Conservation (phyloP, 306 rosid genomes). For the Rosa multiflora region DNA sequence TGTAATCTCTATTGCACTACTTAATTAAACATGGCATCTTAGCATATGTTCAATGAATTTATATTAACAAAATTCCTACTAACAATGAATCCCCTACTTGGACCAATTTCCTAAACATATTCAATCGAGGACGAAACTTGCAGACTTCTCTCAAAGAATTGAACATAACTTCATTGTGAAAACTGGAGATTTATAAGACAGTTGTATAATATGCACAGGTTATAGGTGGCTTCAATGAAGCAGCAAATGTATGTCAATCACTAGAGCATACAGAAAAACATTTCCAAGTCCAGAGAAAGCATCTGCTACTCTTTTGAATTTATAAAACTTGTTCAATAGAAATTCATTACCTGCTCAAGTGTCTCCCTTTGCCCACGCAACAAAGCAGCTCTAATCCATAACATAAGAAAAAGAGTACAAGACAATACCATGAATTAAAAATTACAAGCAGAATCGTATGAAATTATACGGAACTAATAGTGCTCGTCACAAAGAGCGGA, state of each 20-base stretch:
- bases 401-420: conserved; percentile 20
- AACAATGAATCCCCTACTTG: neutral
- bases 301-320: neutral
- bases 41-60: neutral
- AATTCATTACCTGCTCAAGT: conserved; percentile 67
- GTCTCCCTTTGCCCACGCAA: conserved; percentile 85
- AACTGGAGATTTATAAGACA: neutral
- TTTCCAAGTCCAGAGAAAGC: neutral
- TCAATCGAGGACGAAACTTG: neutral
- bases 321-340: conserved; percentile 27
- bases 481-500: conserved; percentile 17
- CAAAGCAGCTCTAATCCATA: conserved; percentile 60
- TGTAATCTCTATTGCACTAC: neutral
- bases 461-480: neutral
- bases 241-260: neutral
- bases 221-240: neutral
- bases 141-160: neutral
- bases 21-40: neutral
- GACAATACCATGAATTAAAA: conserved; percentile 18
- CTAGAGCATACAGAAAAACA: neutral
- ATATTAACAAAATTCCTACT: neutral
- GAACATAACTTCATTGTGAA: neutral
- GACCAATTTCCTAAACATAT: neutral
- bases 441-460: conserved; percentile 6
- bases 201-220: neutral